These are phyloP conservation scores for Pistacia atlantica DNA, from an alignment of 345 rosid species.

Conservation along the genomic window DNA sequence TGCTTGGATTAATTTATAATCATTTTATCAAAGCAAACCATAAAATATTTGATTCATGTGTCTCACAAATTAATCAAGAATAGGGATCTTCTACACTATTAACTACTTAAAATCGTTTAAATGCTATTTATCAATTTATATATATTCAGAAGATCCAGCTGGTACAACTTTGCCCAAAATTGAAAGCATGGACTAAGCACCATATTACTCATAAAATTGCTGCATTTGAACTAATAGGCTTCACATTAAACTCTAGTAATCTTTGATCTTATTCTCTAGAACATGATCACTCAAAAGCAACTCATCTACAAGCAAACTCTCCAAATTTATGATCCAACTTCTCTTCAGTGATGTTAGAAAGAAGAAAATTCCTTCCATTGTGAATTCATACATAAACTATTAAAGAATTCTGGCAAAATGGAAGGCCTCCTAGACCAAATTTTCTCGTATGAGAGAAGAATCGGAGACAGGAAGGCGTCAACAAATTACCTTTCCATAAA, in stretches of 20 bases:
- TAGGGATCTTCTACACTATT: no score
- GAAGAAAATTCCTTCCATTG: slow-evolving; percentile 46
- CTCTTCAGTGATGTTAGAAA: slow-evolving; percentile 49
- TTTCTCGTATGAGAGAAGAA: slow-evolving; percentile 37
- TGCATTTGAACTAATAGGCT: neutral
- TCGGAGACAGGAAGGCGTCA: slow-evolving; percentile 49
- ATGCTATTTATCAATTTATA: no score
- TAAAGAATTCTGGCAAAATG: slow-evolving; percentile 47
- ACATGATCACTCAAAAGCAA: slow-evolving; percentile 16
- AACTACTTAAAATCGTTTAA: no score
- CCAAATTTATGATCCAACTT: slow-evolving; percentile 54
- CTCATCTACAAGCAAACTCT: slow-evolving; percentile 48
- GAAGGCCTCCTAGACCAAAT: slow-evolving; percentile 54
- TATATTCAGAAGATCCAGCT: no score
- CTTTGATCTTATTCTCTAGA: neutral
- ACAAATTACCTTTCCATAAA: slow-evolving; percentile 52
- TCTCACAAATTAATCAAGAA: no score
- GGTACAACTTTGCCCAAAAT: neutral
- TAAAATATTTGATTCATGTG: no score
- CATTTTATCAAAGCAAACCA: no score
- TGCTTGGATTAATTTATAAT: no score
- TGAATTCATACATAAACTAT: slow-evolving; percentile 40
- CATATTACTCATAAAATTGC: neutral
- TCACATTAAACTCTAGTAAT: neutral
- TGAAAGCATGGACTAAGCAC: neutral